phyloP scores from a whole-genome alignment of 805 yeast genomes.

The Lipomyces sp. region DNA sequence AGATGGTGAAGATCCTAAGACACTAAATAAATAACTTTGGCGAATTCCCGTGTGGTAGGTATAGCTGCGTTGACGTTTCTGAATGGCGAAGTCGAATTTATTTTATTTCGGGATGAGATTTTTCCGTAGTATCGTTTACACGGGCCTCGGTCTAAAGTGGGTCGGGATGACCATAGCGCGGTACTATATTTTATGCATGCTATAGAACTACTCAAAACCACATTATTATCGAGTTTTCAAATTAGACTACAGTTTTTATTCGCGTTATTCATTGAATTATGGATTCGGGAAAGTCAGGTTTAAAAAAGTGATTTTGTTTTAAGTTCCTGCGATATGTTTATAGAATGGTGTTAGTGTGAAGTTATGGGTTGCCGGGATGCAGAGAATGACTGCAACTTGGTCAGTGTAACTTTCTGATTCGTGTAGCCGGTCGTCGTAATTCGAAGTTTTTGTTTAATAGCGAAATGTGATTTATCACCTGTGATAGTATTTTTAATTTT shows the following conservation, averaged over 20 bases:
- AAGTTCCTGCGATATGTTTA: neutral
- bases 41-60: neutral
- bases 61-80: neutral
- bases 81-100: neutral
- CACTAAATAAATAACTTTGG: neutral
- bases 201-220: neutral
- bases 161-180: neutral
- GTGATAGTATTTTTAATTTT: neutral
- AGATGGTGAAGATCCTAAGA: slow-evolving; percentile 41
- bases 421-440: too few species aligned
- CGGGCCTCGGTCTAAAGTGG: neutral
- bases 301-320: neutral
- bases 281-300: neutral
- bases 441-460: too few species aligned
- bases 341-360: neutral
- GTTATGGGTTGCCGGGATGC: neutral
- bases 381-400: neutral
- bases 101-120: neutral
- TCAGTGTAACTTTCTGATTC: neutral
- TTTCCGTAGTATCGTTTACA: neutral
- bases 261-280: neutral
- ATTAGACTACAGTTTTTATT: neutral
- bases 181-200: neutral
- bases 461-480: neutral
- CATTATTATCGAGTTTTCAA: neutral